A percentile compares a stretch with the other conserved stretches of the same genome.
Evolutionary conservation across 1,284 basidiomycete species (phyloP).

Genomic region (Ustilago shanxiensis): DNA sequence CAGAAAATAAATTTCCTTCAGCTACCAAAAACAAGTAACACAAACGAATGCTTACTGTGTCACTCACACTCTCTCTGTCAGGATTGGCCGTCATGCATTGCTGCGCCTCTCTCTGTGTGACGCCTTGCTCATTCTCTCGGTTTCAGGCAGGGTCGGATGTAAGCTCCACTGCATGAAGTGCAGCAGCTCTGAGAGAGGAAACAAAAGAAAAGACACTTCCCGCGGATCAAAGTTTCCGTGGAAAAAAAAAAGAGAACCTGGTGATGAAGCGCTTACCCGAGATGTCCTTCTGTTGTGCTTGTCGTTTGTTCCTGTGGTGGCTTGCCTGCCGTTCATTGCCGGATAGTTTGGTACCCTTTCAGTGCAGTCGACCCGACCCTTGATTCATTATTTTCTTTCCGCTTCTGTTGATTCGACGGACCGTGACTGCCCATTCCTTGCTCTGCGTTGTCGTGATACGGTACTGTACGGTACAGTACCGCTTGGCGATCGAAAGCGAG

Average conservation of each 20-base stretch:
- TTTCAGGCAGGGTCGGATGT: background rate
- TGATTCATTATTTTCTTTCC: background rate
- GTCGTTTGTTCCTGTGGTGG: background rate
- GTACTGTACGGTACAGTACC: background rate
- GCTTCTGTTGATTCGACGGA: background rate
- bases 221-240: conserved; percentile 14
- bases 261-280: background rate
- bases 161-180: background rate
- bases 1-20: background rate
- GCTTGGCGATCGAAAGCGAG: too few relatives aligned
- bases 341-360: background rate
- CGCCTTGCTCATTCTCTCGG: background rate
- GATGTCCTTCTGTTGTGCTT: background rate
- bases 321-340: background rate
- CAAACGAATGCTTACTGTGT: conserved; percentile 2
- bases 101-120: background rate
- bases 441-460: too few relatives aligned
- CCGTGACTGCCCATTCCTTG: too few relatives aligned
- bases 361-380: background rate
- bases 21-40: too few relatives aligned
- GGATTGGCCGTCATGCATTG: background rate
- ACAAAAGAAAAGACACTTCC: background rate
- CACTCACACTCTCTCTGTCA: background rate
- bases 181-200: background rate
- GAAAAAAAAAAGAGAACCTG: background rate